These are phyloP conservation scores for Talaromyces sp. DNA, from an alignment of 2,329 filamentous ascomycete species.

Conservation along the genomic window DNA sequence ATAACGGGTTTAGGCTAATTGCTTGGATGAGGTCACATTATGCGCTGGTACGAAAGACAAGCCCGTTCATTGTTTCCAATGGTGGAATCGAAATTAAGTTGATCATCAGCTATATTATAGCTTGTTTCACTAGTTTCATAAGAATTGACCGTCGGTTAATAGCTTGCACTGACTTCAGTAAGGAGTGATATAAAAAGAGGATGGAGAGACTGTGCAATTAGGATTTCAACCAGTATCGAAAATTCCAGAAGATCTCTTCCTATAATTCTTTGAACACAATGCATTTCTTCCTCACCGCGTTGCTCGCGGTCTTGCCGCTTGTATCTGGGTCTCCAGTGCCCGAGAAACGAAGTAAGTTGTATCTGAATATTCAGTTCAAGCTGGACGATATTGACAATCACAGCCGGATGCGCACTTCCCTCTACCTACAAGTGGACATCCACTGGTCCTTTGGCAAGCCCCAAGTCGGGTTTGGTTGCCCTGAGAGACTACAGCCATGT, in stretches of 20 bases:
- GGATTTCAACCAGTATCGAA: background rate
- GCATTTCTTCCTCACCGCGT: background rate
- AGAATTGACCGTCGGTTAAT: background rate
- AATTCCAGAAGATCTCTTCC: background rate
- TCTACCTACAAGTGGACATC: no score
- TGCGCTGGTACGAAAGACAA: background rate
- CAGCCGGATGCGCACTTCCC: background rate
- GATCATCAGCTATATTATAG: background rate
- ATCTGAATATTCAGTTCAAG: background rate
- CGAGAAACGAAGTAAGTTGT: background rate
- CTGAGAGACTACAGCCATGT: no score
- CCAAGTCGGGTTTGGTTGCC: no score
- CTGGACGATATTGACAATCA: background rate
- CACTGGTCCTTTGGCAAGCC: no score
- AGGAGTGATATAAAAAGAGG: background rate
- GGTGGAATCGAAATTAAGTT: background rate
- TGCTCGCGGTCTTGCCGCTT: background rate
- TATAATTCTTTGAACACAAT: background rate
- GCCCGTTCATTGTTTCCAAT: background rate
- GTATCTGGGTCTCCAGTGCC: background rate
- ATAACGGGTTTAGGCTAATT: background rate
- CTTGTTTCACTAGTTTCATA: background rate
- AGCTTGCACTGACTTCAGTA: background rate
- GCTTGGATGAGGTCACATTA: background rate
- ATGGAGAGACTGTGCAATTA: background rate